Evolutionary conservation across 495 filamentous ascomycete species (phyloP).

Genomic region (Pseudoneurospora amorphoporcata): DNA sequence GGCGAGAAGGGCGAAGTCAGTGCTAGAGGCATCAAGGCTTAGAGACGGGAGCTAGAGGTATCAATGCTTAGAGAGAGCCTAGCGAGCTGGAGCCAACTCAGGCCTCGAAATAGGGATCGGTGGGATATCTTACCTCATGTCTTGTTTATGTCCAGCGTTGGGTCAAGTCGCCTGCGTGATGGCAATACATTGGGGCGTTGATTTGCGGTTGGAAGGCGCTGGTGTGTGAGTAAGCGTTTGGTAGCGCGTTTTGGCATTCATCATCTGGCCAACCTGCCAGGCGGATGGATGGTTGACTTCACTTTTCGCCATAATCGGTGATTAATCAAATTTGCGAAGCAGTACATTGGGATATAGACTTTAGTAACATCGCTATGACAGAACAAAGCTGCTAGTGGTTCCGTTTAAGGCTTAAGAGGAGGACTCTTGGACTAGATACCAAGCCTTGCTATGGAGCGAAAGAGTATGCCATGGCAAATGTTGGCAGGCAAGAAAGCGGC

Average conservation of each 20-base stretch:
- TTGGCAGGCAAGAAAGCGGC: not conserved
- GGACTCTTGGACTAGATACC: not conserved
- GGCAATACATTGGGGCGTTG: not conserved
- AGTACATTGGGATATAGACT: not conserved
- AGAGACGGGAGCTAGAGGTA: conserved; percentile 1
- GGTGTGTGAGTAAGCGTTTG: not conserved
- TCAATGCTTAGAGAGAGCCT: conserved; percentile 15
- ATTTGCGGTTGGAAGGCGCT: not conserved
- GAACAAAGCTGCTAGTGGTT: not conserved
- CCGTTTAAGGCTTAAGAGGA: not conserved
- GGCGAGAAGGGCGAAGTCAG: conserved; percentile 46
- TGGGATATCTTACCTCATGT: not conserved
- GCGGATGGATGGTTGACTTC: not conserved
- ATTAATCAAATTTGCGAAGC: not conserved
- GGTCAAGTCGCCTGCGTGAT: not conserved
- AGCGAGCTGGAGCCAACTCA: conserved; percentile 1
- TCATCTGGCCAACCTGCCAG: not conserved
- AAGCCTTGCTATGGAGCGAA: not conserved
- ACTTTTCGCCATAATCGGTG: not conserved
- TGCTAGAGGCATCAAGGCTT: conserved; percentile 42
- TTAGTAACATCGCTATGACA: not conserved
- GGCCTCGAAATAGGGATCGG: not conserved
- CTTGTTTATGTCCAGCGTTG: not conserved
- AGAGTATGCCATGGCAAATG: not conserved
- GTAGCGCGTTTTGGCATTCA: not conserved